Evolutionary conservation across 2,329 filamentous ascomycete genomes (phyloP).

Genomic region (Dothistroma septosporum): DNA sequence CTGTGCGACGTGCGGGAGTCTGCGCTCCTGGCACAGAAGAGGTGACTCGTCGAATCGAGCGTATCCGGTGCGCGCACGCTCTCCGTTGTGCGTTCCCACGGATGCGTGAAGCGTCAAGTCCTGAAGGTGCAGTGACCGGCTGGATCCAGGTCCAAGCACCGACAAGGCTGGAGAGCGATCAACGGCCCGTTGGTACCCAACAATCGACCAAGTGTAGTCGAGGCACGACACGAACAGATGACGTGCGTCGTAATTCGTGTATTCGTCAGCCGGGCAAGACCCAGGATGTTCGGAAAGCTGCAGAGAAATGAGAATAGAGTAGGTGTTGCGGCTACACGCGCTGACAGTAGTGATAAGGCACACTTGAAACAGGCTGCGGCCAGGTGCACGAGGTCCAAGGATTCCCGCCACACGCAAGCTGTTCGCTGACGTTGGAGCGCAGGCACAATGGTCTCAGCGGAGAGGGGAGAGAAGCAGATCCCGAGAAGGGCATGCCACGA

Average conservation of each 20-base stretch:
- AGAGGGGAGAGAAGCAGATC: slow-evolving; percentile 7
- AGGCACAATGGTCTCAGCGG: slow-evolving; percentile 16
- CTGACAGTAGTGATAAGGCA: slow-evolving; percentile 18
- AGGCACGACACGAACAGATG: slow-evolving; percentile 21
- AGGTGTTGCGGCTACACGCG: slow-evolving; percentile 14
- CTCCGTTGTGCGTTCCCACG: not conserved
- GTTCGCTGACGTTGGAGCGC: slow-evolving; percentile 17
- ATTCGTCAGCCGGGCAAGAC: slow-evolving; percentile 15
- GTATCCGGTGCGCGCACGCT: not conserved
- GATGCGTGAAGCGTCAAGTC: not conserved
- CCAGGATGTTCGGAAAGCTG: slow-evolving; percentile 14
- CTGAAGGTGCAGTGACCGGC: slow-evolving; percentile 1
- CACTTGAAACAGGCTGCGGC: slow-evolving; percentile 19
- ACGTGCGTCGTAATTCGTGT: slow-evolving; percentile 10
- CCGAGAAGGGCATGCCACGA: slow-evolving; percentile 6
- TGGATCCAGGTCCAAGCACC: not conserved
- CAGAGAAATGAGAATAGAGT: slow-evolving; percentile 14
- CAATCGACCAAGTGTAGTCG: slow-evolving; percentile 14
- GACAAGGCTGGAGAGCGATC: slow-evolving; percentile 17
- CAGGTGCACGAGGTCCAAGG: slow-evolving; percentile 14
- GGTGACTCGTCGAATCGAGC: not conserved
- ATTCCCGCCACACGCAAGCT: slow-evolving; percentile 21
- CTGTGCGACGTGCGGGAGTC: slow-evolving; percentile 17
- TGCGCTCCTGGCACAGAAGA: not conserved
- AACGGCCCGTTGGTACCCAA: slow-evolving; percentile 9